A percentile compares a stretch with the other conserved stretches of the same genome.
These are phyloP conservation scores for Boletellus deceptivus DNA, from an alignment of 1,284 basidiomycete species.

Conservation along the genomic window DNA sequence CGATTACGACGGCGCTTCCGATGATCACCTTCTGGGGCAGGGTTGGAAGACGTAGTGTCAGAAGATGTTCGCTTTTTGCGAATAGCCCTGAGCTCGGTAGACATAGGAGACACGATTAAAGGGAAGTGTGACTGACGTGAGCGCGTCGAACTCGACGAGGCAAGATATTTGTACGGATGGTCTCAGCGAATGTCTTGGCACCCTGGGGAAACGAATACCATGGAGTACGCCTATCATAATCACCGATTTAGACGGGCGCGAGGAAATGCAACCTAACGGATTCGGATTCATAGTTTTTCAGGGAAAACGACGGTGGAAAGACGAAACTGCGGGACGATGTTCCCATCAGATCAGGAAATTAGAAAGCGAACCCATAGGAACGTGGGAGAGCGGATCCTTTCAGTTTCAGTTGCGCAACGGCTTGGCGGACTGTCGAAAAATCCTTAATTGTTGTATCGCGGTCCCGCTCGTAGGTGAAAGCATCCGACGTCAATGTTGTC, in stretches of 20 bases:
- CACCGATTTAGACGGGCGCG: slow-evolving; percentile 8
- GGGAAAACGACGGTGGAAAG: slow-evolving; percentile 11
- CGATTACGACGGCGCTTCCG: slow-evolving; percentile 60
- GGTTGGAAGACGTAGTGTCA: slow-evolving; percentile 16
- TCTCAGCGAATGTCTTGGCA: slow-evolving; percentile 26
- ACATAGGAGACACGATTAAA: slow-evolving; percentile 19
- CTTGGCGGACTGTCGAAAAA: slow-evolving; percentile 11
- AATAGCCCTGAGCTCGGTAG: slow-evolving; percentile 25
- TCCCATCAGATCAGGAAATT: slow-evolving; percentile 19
- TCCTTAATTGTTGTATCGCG: slow-evolving; percentile 4
- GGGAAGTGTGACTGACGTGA: slow-evolving; percentile 2
- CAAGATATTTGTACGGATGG: slow-evolving; percentile 25
- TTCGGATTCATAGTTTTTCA: slow-evolving; percentile 3
- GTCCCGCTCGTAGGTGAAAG: background rate
- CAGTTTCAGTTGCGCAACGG: background rate
- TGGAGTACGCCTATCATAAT: slow-evolving; percentile 7
- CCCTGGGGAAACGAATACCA: slow-evolving; percentile 7
- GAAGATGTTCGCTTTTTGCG: slow-evolving; percentile 29
- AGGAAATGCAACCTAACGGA: slow-evolving; percentile 15
- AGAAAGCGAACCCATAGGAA: slow-evolving; percentile 20
- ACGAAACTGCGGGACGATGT: slow-evolving; percentile 14
- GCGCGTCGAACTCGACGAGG: background rate
- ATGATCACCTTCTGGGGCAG: slow-evolving; percentile 41
- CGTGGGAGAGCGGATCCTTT: slow-evolving; percentile 24
- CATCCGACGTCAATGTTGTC: background rate